These are phyloP conservation scores for Prunus davidiana DNA, from an alignment of 306 rosid genomes.

Conservation along the genomic window DNA sequence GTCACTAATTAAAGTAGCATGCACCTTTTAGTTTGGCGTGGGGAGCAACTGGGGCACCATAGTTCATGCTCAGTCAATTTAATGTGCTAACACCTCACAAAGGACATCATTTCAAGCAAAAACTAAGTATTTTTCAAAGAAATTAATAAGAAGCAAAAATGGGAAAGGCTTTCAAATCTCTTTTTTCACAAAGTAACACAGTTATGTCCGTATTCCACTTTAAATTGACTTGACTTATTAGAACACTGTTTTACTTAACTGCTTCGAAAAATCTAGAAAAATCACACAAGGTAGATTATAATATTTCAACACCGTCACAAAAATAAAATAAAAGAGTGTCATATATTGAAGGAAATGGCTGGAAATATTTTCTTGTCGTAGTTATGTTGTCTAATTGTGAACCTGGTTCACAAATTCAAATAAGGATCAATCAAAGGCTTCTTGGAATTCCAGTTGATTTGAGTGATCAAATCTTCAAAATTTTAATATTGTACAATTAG, in stretches of 20 bases:
- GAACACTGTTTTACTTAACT: no score
- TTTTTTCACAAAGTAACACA: no score
- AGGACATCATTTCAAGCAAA: slow-evolving; percentile 8
- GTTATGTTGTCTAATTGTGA: no score
- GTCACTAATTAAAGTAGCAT: slow-evolving; percentile 21
- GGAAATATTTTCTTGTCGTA: no score
- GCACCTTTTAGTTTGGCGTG: slow-evolving; percentile 44
- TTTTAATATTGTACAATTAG: neutral
- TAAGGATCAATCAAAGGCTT: neutral
- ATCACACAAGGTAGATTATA: neutral
- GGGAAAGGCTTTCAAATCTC: no score
- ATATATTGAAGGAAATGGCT: neutral
- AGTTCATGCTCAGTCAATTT: slow-evolving; percentile 31
- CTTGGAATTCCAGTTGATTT: neutral
- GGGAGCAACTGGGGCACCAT: slow-evolving; percentile 60
- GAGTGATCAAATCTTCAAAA: neutral
- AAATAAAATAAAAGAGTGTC: neutral
- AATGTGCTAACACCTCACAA: slow-evolving; percentile 25
- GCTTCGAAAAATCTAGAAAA: no score
- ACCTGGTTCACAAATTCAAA: no score
- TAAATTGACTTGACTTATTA: no score
- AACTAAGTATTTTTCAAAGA: neutral
- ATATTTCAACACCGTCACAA: neutral
- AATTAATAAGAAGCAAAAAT: neutral
- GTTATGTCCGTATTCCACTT: no score